A percentile compares a stretch with the other conserved stretches of the same genome.
phyloP scores from a whole-genome alignment of 441 rosid genomes.

The Arabidopsis lyrata region DNA sequence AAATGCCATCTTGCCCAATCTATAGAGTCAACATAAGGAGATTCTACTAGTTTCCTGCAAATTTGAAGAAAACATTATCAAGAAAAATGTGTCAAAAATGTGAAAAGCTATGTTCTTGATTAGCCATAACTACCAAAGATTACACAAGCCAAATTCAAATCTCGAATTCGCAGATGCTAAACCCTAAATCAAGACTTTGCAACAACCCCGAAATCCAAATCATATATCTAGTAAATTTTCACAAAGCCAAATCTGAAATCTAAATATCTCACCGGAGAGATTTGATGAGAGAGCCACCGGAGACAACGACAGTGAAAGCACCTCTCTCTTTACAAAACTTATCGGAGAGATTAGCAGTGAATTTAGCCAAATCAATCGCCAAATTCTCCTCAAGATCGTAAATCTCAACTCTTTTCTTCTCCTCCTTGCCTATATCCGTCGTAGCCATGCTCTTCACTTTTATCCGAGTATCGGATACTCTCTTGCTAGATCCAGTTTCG shows the following conservation, averaged over 20 bases:
- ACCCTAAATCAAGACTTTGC: background rate
- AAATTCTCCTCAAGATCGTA: slow-evolving; percentile 73
- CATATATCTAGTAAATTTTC: background rate
- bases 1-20: slow-evolving; percentile 93
- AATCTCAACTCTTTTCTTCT: slow-evolving; percentile 55
- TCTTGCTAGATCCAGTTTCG: slow-evolving; percentile 34
- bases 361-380: slow-evolving; percentile 71
- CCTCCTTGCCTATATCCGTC: slow-evolving; percentile 30
- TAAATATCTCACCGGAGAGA: slow-evolving; percentile 64
- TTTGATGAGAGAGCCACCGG: slow-evolving; percentile 85
- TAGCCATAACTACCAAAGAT: background rate
- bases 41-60: slow-evolving; percentile 74
- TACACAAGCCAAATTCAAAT: background rate
- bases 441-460: slow-evolving; percentile 41
- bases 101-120: slow-evolving; percentile 25
- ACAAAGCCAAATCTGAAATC: slow-evolving; percentile 19
- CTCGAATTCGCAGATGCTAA: background rate
- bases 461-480: background rate
- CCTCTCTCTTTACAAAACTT: slow-evolving; percentile 74
- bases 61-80: slow-evolving; percentile 13
- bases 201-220: slow-evolving; percentile 7
- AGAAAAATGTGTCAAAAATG: background rate
- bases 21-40: slow-evolving; percentile 68
- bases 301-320: slow-evolving; percentile 80
- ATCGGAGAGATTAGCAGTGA: slow-evolving; percentile 70